Percentiles rank a stretch among this genome's conserved stretches.
These are phyloP conservation scores for Lentinula boryana DNA, from an alignment of 768 basidiomycete species.

Conservation along the genomic window DNA sequence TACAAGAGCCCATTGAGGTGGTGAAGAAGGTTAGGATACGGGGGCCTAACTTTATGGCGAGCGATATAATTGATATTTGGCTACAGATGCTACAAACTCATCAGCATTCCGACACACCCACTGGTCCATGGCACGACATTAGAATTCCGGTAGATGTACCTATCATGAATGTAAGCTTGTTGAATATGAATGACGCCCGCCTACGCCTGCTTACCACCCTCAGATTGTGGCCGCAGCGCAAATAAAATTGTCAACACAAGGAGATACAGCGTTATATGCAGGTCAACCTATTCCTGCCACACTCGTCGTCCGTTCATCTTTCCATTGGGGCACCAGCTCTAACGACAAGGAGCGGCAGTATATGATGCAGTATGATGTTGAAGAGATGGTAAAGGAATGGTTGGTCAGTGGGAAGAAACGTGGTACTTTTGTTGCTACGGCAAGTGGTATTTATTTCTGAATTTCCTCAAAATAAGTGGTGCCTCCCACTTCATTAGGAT, in stretches of 20 bases:
- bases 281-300: conserved; percentile 79
- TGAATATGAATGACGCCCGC: background rate
- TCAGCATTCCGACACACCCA: conserved; percentile 30
- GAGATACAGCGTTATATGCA: conserved; percentile 60
- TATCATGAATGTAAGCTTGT: conserved; percentile 61
- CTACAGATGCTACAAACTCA: conserved; percentile 36
- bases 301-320: conserved; percentile 63
- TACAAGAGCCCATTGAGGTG: conserved; percentile 22
- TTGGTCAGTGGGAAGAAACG: conserved; percentile 84
- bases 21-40: conserved; percentile 24
- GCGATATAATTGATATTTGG: background rate
- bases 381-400: conserved; percentile 82
- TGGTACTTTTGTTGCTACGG: conserved; percentile 74
- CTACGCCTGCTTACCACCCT: conserved; percentile 6
- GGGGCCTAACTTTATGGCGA: background rate
- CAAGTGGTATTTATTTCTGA: conserved; percentile 24
- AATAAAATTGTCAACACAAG: conserved; percentile 41
- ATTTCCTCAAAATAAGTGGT: background rate
- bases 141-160: conserved; percentile 85
- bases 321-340: conserved; percentile 64
- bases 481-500: conserved; percentile 38
- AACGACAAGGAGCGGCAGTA: conserved; percentile 36
- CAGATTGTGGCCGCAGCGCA: conserved; percentile 65
- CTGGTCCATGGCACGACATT: conserved; percentile 65
- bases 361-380: conserved; percentile 72